Evolutionary conservation across 371 early-diverging fungal genomes (phyloP).

Genomic region (Saksenaea oblongispora): DNA sequence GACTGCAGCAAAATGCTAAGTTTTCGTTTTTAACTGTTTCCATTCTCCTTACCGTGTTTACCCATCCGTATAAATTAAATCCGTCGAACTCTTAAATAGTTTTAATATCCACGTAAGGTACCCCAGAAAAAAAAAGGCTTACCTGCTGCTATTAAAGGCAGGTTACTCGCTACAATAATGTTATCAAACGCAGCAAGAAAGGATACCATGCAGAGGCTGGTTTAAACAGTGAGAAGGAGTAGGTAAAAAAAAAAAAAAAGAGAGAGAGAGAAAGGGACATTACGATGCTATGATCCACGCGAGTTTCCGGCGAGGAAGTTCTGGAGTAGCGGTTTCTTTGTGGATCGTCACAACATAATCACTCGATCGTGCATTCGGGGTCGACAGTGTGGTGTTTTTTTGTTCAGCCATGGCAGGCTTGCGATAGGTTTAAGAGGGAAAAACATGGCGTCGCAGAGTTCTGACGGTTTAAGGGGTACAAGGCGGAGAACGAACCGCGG

Average conservation of each 20-base stretch:
- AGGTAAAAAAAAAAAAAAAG: neutral
- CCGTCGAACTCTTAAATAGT: slow-evolving; percentile 33
- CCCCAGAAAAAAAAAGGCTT: neutral
- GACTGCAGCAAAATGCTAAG: slow-evolving; percentile 17
- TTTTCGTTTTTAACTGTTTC: neutral
- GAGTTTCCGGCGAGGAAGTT: neutral
- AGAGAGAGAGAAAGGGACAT: no score
- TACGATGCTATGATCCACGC: slow-evolving; percentile 1
- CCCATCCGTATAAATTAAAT: slow-evolving; percentile 40
- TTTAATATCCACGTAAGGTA: neutral
- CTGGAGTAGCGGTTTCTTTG: neutral
- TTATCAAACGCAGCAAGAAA: slow-evolving; percentile 48
- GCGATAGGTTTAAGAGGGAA: no score
- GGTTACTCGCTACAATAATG: slow-evolving; percentile 39
- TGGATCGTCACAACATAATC: neutral
- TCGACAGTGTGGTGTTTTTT: neutral
- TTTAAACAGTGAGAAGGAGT: neutral
- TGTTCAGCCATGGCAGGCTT: neutral
- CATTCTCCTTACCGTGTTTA: slow-evolving; percentile 30
- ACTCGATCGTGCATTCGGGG: neutral
- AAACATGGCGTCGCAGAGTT: no score
- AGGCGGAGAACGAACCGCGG: no score
- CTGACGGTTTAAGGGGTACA: no score
- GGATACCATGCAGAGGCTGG: slow-evolving; percentile 38
- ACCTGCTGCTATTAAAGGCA: slow-evolving; percentile 36